Percentiles rank a stretch among this genome's conserved stretches.
These are phyloP conservation scores for Pyronema domesticum DNA, from an alignment of 495 filamentous ascomycete species.

Conservation along the genomic window DNA sequence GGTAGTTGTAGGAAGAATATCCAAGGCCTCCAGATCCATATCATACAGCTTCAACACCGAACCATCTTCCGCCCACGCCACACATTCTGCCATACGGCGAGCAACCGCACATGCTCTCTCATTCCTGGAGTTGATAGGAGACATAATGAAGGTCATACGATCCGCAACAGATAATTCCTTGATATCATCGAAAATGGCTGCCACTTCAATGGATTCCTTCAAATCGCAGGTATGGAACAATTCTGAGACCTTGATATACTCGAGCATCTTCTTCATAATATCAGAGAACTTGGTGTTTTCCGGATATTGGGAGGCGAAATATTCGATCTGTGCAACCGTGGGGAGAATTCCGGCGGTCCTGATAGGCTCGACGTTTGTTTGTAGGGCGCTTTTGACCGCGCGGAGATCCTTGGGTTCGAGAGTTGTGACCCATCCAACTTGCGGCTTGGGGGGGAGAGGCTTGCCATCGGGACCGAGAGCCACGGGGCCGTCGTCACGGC, in stretches of 20 bases:
- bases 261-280: slow-evolving; percentile 51
- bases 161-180: slow-evolving; percentile 47
- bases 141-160: slow-evolving; percentile 53
- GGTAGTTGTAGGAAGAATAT: slow-evolving; percentile 31
- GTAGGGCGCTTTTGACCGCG: slow-evolving; percentile 44
- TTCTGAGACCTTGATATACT: slow-evolving; percentile 39
- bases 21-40: slow-evolving; percentile 52
- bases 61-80: slow-evolving; percentile 46
- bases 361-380: slow-evolving; percentile 43
- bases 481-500: not conserved
- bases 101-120: slow-evolving; percentile 29
- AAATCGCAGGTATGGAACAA: slow-evolving; percentile 58
- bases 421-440: slow-evolving; percentile 62
- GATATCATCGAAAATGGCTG: slow-evolving; percentile 51
- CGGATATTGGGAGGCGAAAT: slow-evolving; percentile 63
- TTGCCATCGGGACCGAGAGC: slow-evolving; percentile 3
- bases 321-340: slow-evolving; percentile 42
- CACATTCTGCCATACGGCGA: slow-evolving; percentile 41
- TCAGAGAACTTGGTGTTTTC: slow-evolving; percentile 57
- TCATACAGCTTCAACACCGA: slow-evolving; percentile 44
- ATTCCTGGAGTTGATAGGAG: slow-evolving; percentile 37
- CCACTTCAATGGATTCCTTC: slow-evolving; percentile 39
- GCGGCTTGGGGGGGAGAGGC: slow-evolving; percentile 20
- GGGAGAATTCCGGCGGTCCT: slow-evolving; percentile 59
- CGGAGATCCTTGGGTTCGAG: slow-evolving; percentile 52